Evolutionary conservation across 345 rosid genomes (phyloP), one percentile per base, ranked within the genome.

Genomic region (Excoecaria cochinchinensis): DNA sequence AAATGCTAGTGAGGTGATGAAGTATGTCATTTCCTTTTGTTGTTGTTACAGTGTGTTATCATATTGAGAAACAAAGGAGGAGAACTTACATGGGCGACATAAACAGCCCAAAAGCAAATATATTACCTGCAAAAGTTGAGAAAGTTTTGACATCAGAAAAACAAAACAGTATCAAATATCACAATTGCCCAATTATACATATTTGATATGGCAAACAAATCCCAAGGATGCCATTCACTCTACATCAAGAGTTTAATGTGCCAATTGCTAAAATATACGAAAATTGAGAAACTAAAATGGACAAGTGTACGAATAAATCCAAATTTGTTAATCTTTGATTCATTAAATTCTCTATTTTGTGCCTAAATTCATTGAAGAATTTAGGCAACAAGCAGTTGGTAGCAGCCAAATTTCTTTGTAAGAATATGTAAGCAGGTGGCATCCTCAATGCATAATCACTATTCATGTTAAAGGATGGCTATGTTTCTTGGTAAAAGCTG

Each of bases 81-180:
- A 61, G 53, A 73, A 82, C 92, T 86, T 84, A 91, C 97, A 91
- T 84, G 48, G 97, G 96, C 51, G 98, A 94, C 61, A 90, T 77
- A 70, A 94, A 94, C 25, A 94, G 82, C 61, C 95, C 98, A 39
- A 94, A 81, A 44, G 98, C 97, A 72, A 88, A 92, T 70, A 94
- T 71, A 81, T 94, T 92, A 74, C 98, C 96, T 93, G 90, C 69
- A 89, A 86, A 24, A 31, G 31, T 31, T 38, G 25, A 79, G 40
- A 61, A 56, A 67, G 53, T 25, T 76, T n/a, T 56, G 61, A 47
- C 70, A 52, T 63, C 40, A 75, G 44, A 65, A 11, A 59, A 56
- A n/a, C 52, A 55, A 25, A 50, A 71, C 12, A 40, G 1, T 6
- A 44, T 5, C 48, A 44, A 44, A 44, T 4, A 39, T 7, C 31